Conservation (phyloP, 2,329 filamentous ascomycete genomes). For the Fonsecaea pugnacius region DNA sequence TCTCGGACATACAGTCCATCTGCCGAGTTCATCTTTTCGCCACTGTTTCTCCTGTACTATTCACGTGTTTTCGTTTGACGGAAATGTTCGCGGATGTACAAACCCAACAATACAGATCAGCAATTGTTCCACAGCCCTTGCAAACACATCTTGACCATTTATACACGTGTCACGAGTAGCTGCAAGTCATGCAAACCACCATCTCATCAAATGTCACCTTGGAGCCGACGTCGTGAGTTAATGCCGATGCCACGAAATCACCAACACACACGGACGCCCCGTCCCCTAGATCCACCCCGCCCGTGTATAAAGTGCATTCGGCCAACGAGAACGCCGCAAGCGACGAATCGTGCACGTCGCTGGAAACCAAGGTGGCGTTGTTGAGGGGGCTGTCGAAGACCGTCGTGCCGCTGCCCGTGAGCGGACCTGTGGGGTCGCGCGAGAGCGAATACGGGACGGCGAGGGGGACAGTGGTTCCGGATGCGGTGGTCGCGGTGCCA, state of each 20-base stretch:
- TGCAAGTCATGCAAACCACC: not conserved
- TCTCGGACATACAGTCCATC: not conserved
- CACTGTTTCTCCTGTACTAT: not conserved
- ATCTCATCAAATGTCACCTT: not conserved
- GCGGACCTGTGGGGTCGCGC: conserved; percentile 2
- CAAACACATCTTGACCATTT: not conserved
- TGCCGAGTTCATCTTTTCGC: not conserved
- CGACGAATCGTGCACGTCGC: not conserved
- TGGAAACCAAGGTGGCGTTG: not conserved
- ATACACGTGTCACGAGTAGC: not conserved
- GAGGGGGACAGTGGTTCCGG: not conserved
- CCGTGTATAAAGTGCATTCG: conserved; percentile 2
- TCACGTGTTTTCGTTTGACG: not conserved
- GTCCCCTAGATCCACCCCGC: not conserved
- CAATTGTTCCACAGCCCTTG: not conserved
- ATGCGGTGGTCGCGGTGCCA: conserved; percentile 5
- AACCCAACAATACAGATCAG: not conserved
- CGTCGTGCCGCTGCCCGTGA: not conserved
- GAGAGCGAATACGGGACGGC: not conserved
- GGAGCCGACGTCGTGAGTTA: not conserved
- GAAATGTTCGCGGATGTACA: not conserved
- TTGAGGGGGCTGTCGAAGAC: not conserved
- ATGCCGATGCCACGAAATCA: not conserved
- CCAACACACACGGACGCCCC: not conserved
- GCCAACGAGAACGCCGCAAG: conserved; percentile 1